Percentiles rank a stretch among this genome's conserved stretches.
Conservation (phyloP, 148 eudicot genomes). For the Vaccinium corymbosum region DNA sequence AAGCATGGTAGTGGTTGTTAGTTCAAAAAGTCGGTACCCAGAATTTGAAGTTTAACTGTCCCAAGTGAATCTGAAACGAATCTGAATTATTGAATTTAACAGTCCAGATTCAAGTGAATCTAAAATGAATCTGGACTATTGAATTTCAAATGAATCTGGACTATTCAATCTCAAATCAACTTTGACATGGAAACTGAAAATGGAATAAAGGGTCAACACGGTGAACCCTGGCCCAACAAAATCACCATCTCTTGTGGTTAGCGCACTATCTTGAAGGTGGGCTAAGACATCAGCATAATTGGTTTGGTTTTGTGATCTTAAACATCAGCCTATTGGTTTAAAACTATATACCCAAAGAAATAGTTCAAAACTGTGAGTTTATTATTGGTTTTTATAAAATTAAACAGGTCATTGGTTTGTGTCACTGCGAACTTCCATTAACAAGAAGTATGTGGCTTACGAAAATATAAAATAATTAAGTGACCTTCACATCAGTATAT, state of each 20-base stretch:
- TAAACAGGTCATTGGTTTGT: no score
- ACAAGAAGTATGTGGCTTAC: neutral
- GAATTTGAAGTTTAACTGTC: no score
- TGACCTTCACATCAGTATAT: neutral
- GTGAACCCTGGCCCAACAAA: neutral
- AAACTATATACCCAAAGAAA: neutral
- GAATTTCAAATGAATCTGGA: no score
- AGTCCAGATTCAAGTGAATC: no score
- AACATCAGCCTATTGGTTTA: neutral
- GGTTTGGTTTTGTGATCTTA: neutral
- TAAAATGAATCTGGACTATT: no score
- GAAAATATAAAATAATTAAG: no score
- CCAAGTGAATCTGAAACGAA: no score
- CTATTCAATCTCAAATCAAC: neutral
- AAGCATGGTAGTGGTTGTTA: no score
- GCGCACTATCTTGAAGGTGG: neutral
- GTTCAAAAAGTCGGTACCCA: no score
- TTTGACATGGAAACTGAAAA: neutral
- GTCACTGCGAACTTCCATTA: no score
- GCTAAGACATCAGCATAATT: constrained; percentile 2
- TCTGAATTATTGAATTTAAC: no score
- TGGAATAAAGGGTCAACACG: neutral
- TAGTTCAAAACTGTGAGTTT: neutral
- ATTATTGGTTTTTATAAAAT: neutral
- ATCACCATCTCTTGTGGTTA: neutral